Evolutionary conservation across 768 basidiomycete species (phyloP), one percentile per base, ranked within the genome.

Genomic region (Glaciozyma martinii): DNA sequence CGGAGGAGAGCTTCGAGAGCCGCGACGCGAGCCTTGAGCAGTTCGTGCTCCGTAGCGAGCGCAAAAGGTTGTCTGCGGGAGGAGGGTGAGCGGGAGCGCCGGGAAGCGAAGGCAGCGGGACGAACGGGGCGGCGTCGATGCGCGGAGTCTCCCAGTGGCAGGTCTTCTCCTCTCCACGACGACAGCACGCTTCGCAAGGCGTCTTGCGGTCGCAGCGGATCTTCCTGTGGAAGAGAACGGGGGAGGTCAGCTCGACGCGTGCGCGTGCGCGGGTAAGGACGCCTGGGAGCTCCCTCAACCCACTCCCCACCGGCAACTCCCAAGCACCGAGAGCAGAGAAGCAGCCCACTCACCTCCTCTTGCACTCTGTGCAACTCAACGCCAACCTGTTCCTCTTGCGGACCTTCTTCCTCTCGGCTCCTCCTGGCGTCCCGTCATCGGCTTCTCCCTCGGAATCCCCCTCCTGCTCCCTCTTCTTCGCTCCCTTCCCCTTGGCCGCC

Each of bases 121-220:
- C 46, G 21, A 79, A 87, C 78, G 79, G 90, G 86, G 85, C 82
- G 47, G 88, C 86, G 76, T 90, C 88, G 59, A 89, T 80, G 63
- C 86, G 82, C 75, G 59, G 40, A 16, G 50, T 37, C 37, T 86
- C 83, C 89, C 89, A 91, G 72, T 86, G 85, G 74, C 89, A 90
- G 75, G 85, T 86, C 58, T 79, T 80, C 77, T 85, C 84, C 78
- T 91, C 89, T 67, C 86, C 86, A 75, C 89, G 83, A 67, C 86
- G 83, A 65, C 82, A 80, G 76, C 89, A 91, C 18, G 88, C 88
- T 19, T 85, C 83, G 76, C 89, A 91, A 57, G 89, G 89, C 71
- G 88, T 86, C 19, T 83, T 80, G 75, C 89, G 86, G 79, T 90
- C 88, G 76, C 89, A 90, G 75, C 86, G 87, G 76, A 90, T 90